Base-by-base conservation (phyloP, 371 early-diverging fungal genomes). In the Encephalitozoon cuniculi region DNA sequence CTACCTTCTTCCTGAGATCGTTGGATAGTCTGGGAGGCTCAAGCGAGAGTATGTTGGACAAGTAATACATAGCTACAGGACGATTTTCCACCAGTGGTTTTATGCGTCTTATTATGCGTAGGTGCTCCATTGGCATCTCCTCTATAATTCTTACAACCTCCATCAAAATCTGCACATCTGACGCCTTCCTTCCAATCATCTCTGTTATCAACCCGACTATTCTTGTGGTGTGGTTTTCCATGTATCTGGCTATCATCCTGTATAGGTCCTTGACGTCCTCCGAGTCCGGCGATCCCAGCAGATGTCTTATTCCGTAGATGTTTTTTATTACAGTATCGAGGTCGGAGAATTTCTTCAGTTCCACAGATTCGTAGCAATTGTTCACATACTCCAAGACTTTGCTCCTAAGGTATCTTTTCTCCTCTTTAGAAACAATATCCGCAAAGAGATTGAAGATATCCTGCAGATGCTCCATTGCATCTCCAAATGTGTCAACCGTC, bases 81-180 rank as follows among this genome's bases (percentile, higher is more conserved):
- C 26, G 30, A 0, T 21, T 32, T 59, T 63, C 72, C 11, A 71
- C 7, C 23, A 64, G 4, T 34, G 72, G 72, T 4, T 28, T 28
- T n/a, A 64, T 46, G 5, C 59, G 63, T 21, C 46, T 71, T 34
- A 71, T 21, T 25, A 71, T 71, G 34, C 55, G 40, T 63, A 40
- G 21, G 32, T 54, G 49, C 23, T 51, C 52, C 52, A 70, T 26
- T 63, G 79, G 73, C 41, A 59, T 49, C 44, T 65, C 75, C 12
- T 79, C 54, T 15, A 69, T 64, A 1, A 71, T 30, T 26, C 64
- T 43, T 7, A 53, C 18, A 44, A 75, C 55, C 26, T 79, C 69
- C 79, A 79, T 76, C 1, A 79, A 41, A 34, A 63, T 46, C 9
- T 30, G 28, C 8, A 26, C 23, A 43, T 55, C 54, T 9, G 15